Conservation (phyloP, 2,329 filamentous ascomycete genomes). For the Didymella glomerata region DNA sequence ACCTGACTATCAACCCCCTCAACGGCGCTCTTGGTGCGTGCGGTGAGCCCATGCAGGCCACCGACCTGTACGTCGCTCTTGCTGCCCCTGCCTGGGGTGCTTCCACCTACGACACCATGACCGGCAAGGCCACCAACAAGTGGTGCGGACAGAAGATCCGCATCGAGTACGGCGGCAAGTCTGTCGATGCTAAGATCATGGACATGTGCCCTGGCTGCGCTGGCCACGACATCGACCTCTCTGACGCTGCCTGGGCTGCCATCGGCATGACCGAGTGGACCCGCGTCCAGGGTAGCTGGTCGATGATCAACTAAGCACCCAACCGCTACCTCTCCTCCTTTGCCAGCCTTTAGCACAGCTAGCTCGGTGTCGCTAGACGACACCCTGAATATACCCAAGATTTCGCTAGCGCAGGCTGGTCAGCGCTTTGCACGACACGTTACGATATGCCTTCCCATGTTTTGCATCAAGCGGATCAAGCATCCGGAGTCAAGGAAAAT, state of each 20-base stretch:
- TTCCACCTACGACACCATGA: constrained; percentile 43
- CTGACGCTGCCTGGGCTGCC: constrained; percentile 40
- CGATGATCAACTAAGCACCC: constrained; percentile 32
- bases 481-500: constrained; percentile 34
- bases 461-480: constrained; percentile 37
- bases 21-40: constrained; percentile 42
- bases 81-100: constrained; percentile 37
- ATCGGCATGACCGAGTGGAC: constrained; percentile 36
- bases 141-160: constrained; percentile 48
- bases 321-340: constrained; percentile 24
- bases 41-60: constrained; percentile 37
- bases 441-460: constrained; percentile 36
- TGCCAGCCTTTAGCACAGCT: constrained; percentile 35
- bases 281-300: constrained; percentile 40
- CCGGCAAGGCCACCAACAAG: constrained; percentile 44
- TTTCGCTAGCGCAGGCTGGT: constrained; percentile 52
- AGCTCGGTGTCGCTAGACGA: constrained; percentile 26
- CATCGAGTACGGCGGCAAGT: constrained; percentile 44
- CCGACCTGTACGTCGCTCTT: constrained; percentile 42
- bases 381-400: constrained; percentile 41
- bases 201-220: constrained; percentile 49
- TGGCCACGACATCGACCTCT: constrained; percentile 43
- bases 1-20: constrained; percentile 50
- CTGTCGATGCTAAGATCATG: constrained; percentile 39
- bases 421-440: constrained; percentile 53